These are phyloP conservation scores for Collariella sp. DNA, from an alignment of 495 filamentous ascomycete genomes.

Conservation along the genomic window DNA sequence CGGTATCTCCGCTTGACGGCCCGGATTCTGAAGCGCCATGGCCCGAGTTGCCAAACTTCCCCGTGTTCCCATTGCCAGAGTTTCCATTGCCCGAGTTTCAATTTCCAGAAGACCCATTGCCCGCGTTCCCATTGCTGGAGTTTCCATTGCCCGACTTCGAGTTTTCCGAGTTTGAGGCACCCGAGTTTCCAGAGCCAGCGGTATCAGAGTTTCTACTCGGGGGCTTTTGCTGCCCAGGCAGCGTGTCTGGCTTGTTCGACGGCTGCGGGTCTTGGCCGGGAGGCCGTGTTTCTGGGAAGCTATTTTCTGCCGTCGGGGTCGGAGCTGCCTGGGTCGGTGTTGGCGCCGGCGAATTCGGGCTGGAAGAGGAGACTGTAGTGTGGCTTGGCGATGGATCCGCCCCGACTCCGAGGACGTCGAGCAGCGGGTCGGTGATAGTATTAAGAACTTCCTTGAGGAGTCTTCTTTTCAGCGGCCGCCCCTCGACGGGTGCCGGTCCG, in stretches of 20 bases:
- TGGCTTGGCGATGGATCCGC: background rate
- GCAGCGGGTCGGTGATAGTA: background rate
- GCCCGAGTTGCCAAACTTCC: no score
- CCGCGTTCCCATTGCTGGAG: background rate
- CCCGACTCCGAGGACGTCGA: conserved; percentile 5
- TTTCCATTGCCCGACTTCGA: background rate
- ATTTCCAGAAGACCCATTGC: background rate
- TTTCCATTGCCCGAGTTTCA: background rate
- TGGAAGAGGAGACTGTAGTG: background rate
- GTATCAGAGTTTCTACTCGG: background rate
- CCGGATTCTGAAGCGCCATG: no score
- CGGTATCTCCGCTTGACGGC: background rate
- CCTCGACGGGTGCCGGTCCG: background rate
- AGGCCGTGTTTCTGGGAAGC: background rate
- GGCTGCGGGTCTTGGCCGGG: background rate
- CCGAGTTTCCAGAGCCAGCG: background rate
- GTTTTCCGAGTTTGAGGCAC: background rate
- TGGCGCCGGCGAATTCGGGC: background rate
- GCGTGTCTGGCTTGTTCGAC: background rate
- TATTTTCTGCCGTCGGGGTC: background rate
- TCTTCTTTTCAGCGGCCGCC: background rate
- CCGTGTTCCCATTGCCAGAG: no score
- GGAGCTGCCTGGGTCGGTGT: background rate
- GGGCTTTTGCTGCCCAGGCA: background rate
- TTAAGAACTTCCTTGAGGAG: background rate